Base-by-base conservation (phyloP, 139 green algal species). In the Diplosphaera chodatii region DNA sequence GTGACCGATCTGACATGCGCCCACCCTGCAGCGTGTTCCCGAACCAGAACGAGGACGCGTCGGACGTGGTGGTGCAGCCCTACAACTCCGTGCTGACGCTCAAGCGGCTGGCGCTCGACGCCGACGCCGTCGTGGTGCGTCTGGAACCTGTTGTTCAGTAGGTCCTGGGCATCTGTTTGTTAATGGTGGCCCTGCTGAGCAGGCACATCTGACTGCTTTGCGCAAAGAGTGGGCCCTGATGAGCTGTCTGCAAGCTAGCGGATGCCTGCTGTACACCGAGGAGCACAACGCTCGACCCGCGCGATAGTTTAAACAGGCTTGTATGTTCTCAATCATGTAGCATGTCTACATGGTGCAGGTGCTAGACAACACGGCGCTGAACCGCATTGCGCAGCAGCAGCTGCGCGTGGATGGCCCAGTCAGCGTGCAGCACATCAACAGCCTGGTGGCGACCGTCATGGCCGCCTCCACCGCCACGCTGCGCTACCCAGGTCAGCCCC, bases 41-140 rank as follows among this genome's bases (percentile, higher is more conserved):
- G 34, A 98, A 98, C 80, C 94, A 99, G 84, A 90, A 87, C 25
- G 95, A 98, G 79, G 85, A 72, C 25, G 88, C 80, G 0, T 89
- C 78, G 34, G 95, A 99, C 77, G 95, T 99, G 64, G 95, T 99
- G 18, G 95, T 99, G 40, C 95, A 99, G 87, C 95, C 96, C 8
- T 99, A 99, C 89, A 99, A 99, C 87, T 93, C 84, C 5, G 75
- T 99, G 73, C 89, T 99, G 25, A 98, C 95, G 5, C 87, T 99
- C 16, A 99, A 99, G 82, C 88, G 95, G 0, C 84, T 99, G 3
- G 93, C 92, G 15, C 84, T 96, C 30, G 90, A 98, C 74, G 88
- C 90, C 0, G 94, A 98, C 72, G 90, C 89, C 31, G 92, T 97
- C 64, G 91, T 97, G 62, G 91, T 59, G 48, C 48, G 18, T 25